Evolutionary conservation across 2,329 filamentous ascomycete genomes (phyloP).

Genomic region (Xylaria sp.): DNA sequence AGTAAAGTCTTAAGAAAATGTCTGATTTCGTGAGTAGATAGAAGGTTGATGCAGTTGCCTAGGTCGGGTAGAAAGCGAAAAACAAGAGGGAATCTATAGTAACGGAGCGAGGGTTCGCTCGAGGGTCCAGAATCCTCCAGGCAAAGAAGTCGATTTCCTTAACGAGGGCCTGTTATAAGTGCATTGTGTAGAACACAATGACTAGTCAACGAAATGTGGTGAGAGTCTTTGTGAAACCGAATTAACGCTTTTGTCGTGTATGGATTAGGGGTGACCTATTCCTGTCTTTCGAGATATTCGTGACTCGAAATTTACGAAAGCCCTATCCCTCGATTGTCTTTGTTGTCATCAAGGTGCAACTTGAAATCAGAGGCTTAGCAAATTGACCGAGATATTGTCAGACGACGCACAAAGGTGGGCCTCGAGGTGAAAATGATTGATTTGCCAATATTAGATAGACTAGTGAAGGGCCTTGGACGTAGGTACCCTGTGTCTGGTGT

Average conservation of each 20-base stretch:
- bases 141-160: constrained; percentile 34
- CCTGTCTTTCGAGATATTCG: constrained; percentile 11
- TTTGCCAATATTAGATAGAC: constrained; percentile 16
- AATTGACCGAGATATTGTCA: constrained; percentile 12
- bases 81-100: constrained; percentile 36
- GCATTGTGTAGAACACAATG: constrained; percentile 40
- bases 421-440: constrained; percentile 20
- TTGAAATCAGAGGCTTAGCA: background rate
- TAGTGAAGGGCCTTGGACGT: constrained; percentile 4
- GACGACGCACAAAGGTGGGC: constrained; percentile 26
- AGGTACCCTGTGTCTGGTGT: background rate
- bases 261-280: constrained; percentile 1
- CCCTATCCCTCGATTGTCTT: background rate
- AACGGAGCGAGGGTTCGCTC: constrained; percentile 21
- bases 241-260: constrained; percentile 14
- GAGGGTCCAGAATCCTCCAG: constrained; percentile 32
- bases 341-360: background rate
- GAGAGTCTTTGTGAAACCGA: constrained; percentile 30
- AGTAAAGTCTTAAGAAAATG: constrained; percentile 17
- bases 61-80: constrained; percentile 18
- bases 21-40: constrained; percentile 15
- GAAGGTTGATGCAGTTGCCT: constrained; percentile 22
- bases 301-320: background rate
- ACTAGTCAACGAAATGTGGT: constrained; percentile 1
- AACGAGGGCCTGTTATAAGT: constrained; percentile 31